Percentiles rank a stretch among this genome's conserved stretches.
These are phyloP conservation scores for Phaeomoniella chlamydospora DNA, from an alignment of 2,329 filamentous ascomycete species.

Conservation along the genomic window DNA sequence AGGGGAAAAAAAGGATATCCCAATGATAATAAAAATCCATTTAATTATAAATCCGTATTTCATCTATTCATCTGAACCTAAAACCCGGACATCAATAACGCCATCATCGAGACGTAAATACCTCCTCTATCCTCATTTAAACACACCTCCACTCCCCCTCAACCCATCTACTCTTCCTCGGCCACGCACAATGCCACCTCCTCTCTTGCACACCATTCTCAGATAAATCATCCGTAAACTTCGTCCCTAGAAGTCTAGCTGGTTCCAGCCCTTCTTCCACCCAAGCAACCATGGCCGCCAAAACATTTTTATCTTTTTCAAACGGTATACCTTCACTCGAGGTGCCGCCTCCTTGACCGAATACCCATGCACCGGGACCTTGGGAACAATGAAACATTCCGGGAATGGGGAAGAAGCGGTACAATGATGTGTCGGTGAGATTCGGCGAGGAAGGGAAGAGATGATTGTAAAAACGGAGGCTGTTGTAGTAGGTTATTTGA, in stretches of 20 bases:
- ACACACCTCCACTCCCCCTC: slow-evolving; percentile 2
- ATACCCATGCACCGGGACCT: slow-evolving; percentile 28
- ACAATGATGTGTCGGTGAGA: slow-evolving; percentile 25
- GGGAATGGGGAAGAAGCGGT: slow-evolving; percentile 37
- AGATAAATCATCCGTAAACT: slow-evolving; percentile 25
- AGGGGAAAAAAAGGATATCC: too few relatives aligned
- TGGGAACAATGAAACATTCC: slow-evolving; percentile 38
- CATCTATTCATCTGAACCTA: too few relatives aligned
- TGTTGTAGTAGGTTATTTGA: slow-evolving; percentile 36
- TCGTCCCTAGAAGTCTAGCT: slow-evolving; percentile 26
- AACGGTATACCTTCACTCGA: slow-evolving; percentile 3
- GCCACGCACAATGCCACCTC: slow-evolving; percentile 31
- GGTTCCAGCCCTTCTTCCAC: slow-evolving; percentile 28
- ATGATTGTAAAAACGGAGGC: slow-evolving; percentile 36
- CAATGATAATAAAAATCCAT: too few relatives aligned
- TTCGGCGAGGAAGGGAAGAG: slow-evolving; percentile 17
- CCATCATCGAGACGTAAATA: too few relatives aligned
- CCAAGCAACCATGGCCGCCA: slow-evolving; percentile 35
- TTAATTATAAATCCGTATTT: too few relatives aligned
- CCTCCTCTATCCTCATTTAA: too few relatives aligned
- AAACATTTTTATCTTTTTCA: slow-evolving; percentile 28
- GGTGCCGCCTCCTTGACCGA: slow-evolving; percentile 18
- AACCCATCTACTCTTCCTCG: slow-evolving; percentile 5
- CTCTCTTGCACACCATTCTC: slow-evolving; percentile 24
- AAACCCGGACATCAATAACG: too few relatives aligned